A percentile compares a stretch with the other conserved stretches of the same genome.
Conservation (phyloP, 805 yeast genomes). For the Blastobotrys attinorum region DNA sequence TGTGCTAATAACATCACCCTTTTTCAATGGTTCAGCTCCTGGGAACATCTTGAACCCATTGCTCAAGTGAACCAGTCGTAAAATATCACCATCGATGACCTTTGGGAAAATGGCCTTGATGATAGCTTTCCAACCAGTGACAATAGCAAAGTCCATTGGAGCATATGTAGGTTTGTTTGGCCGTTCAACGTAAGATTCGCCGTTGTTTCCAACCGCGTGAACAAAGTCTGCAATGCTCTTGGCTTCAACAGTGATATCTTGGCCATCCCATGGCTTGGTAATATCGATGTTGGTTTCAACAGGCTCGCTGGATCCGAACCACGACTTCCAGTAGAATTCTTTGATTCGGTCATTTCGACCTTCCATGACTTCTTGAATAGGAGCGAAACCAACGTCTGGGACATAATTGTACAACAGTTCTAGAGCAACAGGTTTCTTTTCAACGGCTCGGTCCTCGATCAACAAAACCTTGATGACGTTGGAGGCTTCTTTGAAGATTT, state of each 20-base stretch:
- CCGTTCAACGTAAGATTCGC: conserved; percentile 91
- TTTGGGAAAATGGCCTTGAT: conserved; percentile 97
- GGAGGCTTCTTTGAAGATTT: conserved; percentile 43
- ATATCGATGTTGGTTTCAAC: conserved; percentile 56
- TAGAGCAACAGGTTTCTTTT: conserved; percentile 63
- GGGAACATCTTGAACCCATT: conserved; percentile 91
- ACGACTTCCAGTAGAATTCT: conserved; percentile 92
- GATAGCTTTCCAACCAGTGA: conserved; percentile 96
- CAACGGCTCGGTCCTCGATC: conserved; percentile 84
- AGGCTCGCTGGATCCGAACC: conserved; percentile 63
- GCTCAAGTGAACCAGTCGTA: conserved; percentile 88
- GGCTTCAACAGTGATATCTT: conserved; percentile 56
- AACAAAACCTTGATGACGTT: conserved; percentile 59
- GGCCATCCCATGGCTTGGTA: conserved; percentile 63
- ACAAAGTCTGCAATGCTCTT: conserved; percentile 85
- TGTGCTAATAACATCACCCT: conserved; percentile 78
- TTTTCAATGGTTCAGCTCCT: conserved; percentile 81
- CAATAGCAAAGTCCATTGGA: conserved; percentile 99
- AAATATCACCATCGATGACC: conserved; percentile 91
- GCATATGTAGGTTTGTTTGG: conserved; percentile 70
- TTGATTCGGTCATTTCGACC: conserved; percentile 91
- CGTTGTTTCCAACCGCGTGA: conserved; percentile 93
- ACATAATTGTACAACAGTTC: conserved; percentile 71
- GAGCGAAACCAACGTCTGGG: conserved; percentile 90
- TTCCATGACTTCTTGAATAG: conserved; percentile 81